Evolutionary conservation across 2,329 filamentous ascomycete genomes (phyloP).

Genomic region (Aspergillus sp.): DNA sequence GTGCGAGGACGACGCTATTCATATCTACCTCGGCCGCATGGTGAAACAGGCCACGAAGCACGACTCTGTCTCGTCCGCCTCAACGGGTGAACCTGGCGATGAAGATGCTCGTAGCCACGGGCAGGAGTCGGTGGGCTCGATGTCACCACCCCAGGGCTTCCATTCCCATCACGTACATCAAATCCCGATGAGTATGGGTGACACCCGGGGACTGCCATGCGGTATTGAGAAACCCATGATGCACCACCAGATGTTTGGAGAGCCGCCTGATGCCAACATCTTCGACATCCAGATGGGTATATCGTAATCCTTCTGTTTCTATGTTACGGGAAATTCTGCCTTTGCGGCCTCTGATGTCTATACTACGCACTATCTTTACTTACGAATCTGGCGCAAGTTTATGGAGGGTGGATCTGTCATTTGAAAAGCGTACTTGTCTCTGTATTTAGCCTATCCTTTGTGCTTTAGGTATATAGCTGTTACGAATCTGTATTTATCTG

Average conservation of each 20-base stretch:
- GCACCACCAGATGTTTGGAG: not conserved
- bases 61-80: not conserved
- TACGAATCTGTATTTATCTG: too few species aligned
- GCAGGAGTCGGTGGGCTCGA: not conserved
- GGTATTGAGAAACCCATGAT: constrained; percentile 3
- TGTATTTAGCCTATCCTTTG: too few species aligned
- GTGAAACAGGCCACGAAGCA: constrained; percentile 34
- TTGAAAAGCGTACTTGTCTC: not conserved
- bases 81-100: not conserved
- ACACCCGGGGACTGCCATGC: not conserved
- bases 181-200: not conserved
- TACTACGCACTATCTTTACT: not conserved
- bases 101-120: not conserved
- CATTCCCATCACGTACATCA: not conserved
- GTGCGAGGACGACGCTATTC: constrained; percentile 40
- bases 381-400: not conserved
- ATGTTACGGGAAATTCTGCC: not conserved
- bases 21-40: constrained; percentile 38
- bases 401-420: not conserved
- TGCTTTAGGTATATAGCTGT: too few species aligned
- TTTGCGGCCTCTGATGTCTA: too few species aligned
- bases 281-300: constrained; percentile 8
- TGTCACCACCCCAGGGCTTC: not conserved
- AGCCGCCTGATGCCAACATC: not conserved
- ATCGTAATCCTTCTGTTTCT: not conserved